Conservation (phyloP, 306 rosid species). For the Rosa rugosa region DNA sequence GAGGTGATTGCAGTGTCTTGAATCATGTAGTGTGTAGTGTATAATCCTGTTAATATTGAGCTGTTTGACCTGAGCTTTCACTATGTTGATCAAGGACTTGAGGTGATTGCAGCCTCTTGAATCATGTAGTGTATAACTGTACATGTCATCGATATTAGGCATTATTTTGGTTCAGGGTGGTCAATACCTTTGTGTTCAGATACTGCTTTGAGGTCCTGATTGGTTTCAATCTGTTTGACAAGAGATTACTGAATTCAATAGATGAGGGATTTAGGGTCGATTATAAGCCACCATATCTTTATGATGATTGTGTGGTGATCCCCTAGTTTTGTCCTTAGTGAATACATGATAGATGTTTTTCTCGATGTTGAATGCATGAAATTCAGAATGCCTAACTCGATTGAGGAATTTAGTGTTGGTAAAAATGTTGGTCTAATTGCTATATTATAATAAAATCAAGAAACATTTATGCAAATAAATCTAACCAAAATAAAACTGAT, state of each 20-base stretch:
- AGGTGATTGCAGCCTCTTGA: background rate
- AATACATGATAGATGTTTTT: background rate
- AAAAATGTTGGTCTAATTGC: too few relatives aligned
- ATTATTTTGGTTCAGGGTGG: background rate
- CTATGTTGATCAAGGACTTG: background rate
- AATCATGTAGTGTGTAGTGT: too few relatives aligned
- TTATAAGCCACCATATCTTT: background rate
- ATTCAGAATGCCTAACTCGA: too few relatives aligned
- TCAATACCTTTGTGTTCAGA: background rate
- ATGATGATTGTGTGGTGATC: background rate
- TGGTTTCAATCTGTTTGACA: background rate
- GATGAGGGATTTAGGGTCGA: background rate
- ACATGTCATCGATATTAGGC: background rate
- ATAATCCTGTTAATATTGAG: too few relatives aligned
- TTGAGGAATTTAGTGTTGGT: too few relatives aligned
- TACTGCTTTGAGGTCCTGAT: background rate
- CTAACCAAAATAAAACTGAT: too few relatives aligned
- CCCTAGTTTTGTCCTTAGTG: background rate
- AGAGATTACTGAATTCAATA: background rate
- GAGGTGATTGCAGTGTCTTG: too few relatives aligned
- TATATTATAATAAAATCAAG: too few relatives aligned
- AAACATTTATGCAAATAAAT: too few relatives aligned
- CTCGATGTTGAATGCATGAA: background rate
- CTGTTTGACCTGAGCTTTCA: too few relatives aligned
- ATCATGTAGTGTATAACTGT: background rate